Percentiles rank a stretch among this genome's conserved stretches.
Evolutionary conservation across 305 asterid genomes (phyloP).

Genomic region (Lippia alba): DNA sequence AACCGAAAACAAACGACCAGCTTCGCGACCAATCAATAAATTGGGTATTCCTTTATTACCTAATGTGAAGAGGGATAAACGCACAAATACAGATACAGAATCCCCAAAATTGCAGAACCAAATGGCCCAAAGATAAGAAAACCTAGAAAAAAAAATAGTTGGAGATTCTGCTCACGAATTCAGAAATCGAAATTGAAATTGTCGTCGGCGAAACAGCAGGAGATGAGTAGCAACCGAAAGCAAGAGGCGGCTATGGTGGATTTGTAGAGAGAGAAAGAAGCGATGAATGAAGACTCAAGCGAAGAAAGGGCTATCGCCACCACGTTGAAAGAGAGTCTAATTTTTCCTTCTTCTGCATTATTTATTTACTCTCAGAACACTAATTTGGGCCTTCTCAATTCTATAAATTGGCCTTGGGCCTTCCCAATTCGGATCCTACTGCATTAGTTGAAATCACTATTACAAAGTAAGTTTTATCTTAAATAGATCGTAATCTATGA

Average conservation of each 20-base stretch:
- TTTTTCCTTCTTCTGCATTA: background rate
- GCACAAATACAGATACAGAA: background rate
- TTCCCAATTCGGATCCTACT: background rate
- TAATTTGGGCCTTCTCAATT: slow-evolving; percentile 25
- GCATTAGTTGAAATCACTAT: too few relatives aligned
- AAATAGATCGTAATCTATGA: too few relatives aligned
- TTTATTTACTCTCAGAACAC: background rate
- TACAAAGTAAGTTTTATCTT: too few relatives aligned
- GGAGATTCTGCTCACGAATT: slow-evolving; percentile 13
- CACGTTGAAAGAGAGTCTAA: slow-evolving; percentile 49
- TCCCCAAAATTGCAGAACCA: slow-evolving; percentile 22
- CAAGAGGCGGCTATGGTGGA: slow-evolving; percentile 43
- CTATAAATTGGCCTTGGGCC: slow-evolving; percentile 13
- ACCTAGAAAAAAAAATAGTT: slow-evolving; percentile 23
- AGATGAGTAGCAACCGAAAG: slow-evolving; percentile 27
- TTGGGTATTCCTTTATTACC: background rate
- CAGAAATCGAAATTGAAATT: slow-evolving; percentile 31
- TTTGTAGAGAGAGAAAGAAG: slow-evolving; percentile 35
- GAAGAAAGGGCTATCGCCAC: slow-evolving; percentile 29
- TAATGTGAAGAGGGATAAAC: background rate
- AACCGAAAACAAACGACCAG: slow-evolving; percentile 27
- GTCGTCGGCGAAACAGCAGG: slow-evolving; percentile 47
- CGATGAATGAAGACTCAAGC: slow-evolving; percentile 30
- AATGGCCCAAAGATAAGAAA: slow-evolving; percentile 28
- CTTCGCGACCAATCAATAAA: slow-evolving; percentile 17